These are phyloP conservation scores for Isatis tinctoria DNA, from an alignment of 345 rosid genomes.

Conservation along the genomic window DNA sequence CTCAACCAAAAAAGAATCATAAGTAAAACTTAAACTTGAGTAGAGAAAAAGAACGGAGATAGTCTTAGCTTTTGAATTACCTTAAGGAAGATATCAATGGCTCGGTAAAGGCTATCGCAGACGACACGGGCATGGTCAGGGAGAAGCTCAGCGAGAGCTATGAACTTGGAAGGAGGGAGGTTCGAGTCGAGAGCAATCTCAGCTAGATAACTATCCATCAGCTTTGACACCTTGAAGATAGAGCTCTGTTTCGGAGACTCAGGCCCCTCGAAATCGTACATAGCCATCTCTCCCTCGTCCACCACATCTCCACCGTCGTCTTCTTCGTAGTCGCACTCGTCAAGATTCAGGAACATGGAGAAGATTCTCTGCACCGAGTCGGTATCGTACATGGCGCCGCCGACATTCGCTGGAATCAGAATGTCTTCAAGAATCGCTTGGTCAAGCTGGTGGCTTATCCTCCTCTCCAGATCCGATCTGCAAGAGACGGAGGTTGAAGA, in stretches of 20 bases:
- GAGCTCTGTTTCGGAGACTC: conserved; percentile 97
- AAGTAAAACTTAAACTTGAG: background rate
- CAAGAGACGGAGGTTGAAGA: conserved; percentile 64
- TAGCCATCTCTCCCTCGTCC: conserved; percentile 66
- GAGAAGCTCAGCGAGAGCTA: conserved; percentile 78
- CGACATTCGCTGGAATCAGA: conserved; percentile 53
- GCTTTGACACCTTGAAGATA: conserved; percentile 84
- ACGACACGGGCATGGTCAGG: conserved; percentile 87
- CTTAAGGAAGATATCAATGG: conserved; percentile 85
- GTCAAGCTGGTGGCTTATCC: conserved; percentile 88
- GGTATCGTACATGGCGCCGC: conserved; percentile 60
- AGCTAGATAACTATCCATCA: conserved; percentile 75
- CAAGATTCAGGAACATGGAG: conserved; percentile 80
- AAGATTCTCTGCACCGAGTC: conserved; percentile 81
- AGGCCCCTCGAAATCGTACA: conserved; percentile 81
- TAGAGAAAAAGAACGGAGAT: background rate
- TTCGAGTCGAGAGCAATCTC: conserved; percentile 85
- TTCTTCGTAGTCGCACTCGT: conserved; percentile 53
- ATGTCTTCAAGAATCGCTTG: conserved; percentile 96
- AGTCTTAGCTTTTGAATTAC: conserved; percentile 31
- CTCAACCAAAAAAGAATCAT: background rate
- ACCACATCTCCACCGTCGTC: conserved; percentile 53
- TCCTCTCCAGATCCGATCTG: conserved; percentile 80
- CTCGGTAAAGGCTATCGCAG: conserved; percentile 85
- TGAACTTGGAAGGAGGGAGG: conserved; percentile 67